Conservation (phyloP, 768 basidiomycete species). For the Naganishia vaughanmartiniae region DNA sequence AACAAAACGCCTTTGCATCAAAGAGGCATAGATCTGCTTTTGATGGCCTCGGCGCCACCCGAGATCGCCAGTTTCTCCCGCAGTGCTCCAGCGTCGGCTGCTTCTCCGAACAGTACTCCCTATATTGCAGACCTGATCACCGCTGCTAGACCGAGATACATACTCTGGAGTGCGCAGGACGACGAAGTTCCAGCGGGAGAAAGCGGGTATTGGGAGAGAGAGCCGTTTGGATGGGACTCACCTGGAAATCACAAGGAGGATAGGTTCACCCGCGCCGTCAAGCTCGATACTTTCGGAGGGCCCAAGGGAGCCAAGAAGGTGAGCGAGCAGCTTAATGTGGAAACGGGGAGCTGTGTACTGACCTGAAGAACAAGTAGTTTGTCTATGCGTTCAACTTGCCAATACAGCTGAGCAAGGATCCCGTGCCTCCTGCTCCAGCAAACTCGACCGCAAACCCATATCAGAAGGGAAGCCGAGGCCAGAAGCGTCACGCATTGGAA, state of each 20-base stretch:
- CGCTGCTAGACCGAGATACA: slow-evolving; percentile 67
- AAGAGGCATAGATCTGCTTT: slow-evolving; percentile 10
- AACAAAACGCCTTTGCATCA: slow-evolving; percentile 50
- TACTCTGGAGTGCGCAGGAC: slow-evolving; percentile 70
- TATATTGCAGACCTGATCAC: not conserved
- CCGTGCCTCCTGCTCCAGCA: slow-evolving; percentile 36
- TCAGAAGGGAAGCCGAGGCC: slow-evolving; percentile 39
- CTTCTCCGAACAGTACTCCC: not conserved
- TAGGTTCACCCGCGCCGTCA: slow-evolving; percentile 70
- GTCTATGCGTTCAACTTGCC: slow-evolving; percentile 93
- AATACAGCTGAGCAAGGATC: slow-evolving; percentile 54
- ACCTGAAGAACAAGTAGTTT: slow-evolving; percentile 61
- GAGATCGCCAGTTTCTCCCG: not conserved
- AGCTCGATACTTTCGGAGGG: slow-evolving; percentile 77
- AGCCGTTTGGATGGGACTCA: slow-evolving; percentile 77
- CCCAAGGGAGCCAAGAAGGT: slow-evolving; percentile 18
- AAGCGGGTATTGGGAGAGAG: slow-evolving; percentile 88
- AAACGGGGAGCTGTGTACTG: not conserved
- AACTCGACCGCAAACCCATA: slow-evolving; percentile 47
- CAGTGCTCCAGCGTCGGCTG: not conserved
- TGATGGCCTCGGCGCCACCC: slow-evolving; percentile 8
- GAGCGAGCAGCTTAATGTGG: not conserved
- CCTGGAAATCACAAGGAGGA: slow-evolving; percentile 53
- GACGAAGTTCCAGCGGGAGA: slow-evolving; percentile 42
- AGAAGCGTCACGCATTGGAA: slow-evolving; percentile 50